These are phyloP conservation scores for Prinsepia uniflora DNA, from an alignment of 306 rosid genomes.

Conservation along the genomic window DNA sequence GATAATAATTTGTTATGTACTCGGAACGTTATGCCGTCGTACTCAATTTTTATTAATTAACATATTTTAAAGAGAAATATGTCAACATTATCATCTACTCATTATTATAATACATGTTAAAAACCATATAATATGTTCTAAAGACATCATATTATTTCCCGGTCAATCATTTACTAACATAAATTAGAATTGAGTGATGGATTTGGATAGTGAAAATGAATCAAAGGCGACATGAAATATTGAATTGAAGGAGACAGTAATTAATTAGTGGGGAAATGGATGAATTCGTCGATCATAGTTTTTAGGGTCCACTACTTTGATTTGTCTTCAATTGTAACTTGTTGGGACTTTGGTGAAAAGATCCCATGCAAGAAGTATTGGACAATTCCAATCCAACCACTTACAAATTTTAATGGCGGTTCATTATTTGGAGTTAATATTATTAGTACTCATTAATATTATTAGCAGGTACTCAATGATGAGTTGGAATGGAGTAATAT, in stretches of 20 bases:
- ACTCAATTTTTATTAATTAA: too few species aligned
- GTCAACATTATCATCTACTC: too few species aligned
- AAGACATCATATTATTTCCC: too few species aligned
- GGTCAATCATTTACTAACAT: not conserved
- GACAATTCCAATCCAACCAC: not conserved
- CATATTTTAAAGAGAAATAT: too few species aligned
- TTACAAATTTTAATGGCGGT: not conserved
- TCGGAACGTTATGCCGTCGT: too few species aligned
- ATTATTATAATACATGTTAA: too few species aligned
- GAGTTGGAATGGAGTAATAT: too few species aligned
- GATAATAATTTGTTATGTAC: not conserved
- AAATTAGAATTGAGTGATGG: not conserved
- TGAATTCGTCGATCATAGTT: not conserved
- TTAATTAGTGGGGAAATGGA: not conserved
- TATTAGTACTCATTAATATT: too few species aligned
- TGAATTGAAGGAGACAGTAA: not conserved
- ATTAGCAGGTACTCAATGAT: too few species aligned
- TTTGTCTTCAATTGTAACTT: not conserved
- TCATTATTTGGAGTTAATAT: too few species aligned
- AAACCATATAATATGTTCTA: too few species aligned
- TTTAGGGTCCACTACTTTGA: not conserved
- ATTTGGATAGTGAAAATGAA: not conserved
- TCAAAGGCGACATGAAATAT: not conserved
- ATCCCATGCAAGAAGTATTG: not conserved
- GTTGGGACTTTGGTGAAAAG: not conserved